A percentile compares a stretch with the other conserved stretches of the same genome.
Conservation (phyloP, 2,329 filamentous ascomycete species). For the Ceratocystis lukuohia region DNA sequence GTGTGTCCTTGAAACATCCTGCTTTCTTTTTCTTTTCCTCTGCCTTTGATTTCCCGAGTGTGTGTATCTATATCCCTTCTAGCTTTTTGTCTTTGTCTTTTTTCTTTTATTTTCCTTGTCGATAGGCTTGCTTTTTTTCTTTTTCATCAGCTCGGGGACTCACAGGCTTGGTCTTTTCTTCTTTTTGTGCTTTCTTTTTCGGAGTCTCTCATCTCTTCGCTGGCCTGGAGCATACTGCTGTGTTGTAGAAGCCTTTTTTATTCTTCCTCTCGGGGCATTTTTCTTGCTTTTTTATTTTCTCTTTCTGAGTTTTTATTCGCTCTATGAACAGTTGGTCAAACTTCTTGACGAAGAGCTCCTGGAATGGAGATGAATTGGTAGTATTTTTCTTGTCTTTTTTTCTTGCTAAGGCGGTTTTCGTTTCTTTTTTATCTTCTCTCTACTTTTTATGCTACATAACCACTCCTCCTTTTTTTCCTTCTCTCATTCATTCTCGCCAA, state of each 20-base stretch:
- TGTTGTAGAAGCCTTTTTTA: background rate
- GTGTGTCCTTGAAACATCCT: slow-evolving; percentile 5
- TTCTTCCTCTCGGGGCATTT: background rate
- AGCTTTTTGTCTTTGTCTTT: slow-evolving; percentile 2
- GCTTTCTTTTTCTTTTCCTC: slow-evolving; percentile 11
- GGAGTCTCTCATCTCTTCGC: background rate
- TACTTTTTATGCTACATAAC: slow-evolving; percentile 8
- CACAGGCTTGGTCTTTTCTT: background rate
- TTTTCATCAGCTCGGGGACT: background rate
- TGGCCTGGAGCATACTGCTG: background rate
- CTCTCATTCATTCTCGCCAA: background rate
- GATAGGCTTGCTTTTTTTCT: slow-evolving; percentile 6
- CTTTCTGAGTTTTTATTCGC: slow-evolving; percentile 4
- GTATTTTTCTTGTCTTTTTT: slow-evolving; percentile 5
- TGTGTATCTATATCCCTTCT: slow-evolving; percentile 20
- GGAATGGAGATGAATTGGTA: slow-evolving; percentile 1
- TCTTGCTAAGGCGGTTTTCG: slow-evolving; percentile 5
- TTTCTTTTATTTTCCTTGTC: background rate
- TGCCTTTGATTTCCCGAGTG: slow-evolving; percentile 10
- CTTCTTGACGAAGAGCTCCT: slow-evolving; percentile 11
- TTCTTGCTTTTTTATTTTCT: slow-evolving; percentile 4
- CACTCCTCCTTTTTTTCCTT: background rate
- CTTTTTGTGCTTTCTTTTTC: background rate
- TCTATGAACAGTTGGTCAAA: slow-evolving; percentile 1
- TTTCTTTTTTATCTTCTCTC: slow-evolving; percentile 12